These are phyloP conservation scores for Fagus sylvatica DNA, from an alignment of 306 rosid species.

Conservation along the genomic window DNA sequence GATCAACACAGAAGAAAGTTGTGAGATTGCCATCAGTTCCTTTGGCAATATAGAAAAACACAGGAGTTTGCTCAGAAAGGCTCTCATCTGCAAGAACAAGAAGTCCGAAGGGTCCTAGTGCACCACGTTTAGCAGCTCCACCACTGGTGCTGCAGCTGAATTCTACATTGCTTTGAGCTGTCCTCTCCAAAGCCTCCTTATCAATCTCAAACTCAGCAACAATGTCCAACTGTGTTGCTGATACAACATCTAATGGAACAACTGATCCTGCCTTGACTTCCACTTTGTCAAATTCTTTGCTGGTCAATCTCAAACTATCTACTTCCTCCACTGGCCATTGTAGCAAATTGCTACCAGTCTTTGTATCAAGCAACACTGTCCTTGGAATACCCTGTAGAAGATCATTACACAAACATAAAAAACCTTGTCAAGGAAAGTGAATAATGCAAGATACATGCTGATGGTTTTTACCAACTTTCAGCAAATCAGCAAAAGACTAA, in stretches of 20 bases:
- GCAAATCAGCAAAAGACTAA: no score
- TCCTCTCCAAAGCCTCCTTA: slow-evolving; percentile 52
- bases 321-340: slow-evolving; percentile 89
- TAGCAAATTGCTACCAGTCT: slow-evolving; percentile 66
- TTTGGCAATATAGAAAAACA: slow-evolving; percentile 70
- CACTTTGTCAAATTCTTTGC: slow-evolving; percentile 43
- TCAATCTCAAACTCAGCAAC: slow-evolving; percentile 79
- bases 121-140: slow-evolving; percentile 65
- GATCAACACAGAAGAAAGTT: slow-evolving; percentile 75
- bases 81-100: slow-evolving; percentile 68
- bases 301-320: slow-evolving; percentile 63
- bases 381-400: slow-evolving; percentile 69
- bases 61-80: slow-evolving; percentile 74
- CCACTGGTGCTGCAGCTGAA: slow-evolving; percentile 59
- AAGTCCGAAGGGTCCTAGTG: slow-evolving; percentile 92
- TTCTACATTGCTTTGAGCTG: slow-evolving; percentile 28
- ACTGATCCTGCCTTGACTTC: slow-evolving; percentile 60
- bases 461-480: neutral
- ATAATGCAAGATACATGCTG: neutral
- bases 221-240: slow-evolving; percentile 89
- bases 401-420: neutral
- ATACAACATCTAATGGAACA: slow-evolving; percentile 51
- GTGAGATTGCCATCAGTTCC: slow-evolving; percentile 54
- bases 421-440: neutral
- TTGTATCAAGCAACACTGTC: slow-evolving; percentile 60